Evolutionary conservation across 208 protist genomes (phyloP).

Genomic region (Acanthamoeba sp.): DNA sequence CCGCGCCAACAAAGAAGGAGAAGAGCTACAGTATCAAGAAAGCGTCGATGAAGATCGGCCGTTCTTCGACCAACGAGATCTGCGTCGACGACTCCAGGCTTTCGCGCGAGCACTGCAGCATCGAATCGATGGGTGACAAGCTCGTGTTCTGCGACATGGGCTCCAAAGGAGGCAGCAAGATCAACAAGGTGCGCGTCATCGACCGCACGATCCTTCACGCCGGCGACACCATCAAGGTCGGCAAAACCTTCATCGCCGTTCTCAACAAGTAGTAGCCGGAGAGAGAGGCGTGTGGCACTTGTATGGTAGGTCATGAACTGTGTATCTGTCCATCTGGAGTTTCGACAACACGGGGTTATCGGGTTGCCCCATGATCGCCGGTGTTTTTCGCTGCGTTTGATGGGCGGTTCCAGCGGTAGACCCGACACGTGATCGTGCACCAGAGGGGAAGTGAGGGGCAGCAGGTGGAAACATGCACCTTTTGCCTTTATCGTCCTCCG

Average conservation of each 20-base stretch:
- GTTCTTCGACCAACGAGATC: conserved; percentile 40
- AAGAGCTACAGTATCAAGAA: conserved; percentile 60
- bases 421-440: too few species aligned
- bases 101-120: conserved; percentile 51
- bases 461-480: too few species aligned
- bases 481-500: too few species aligned
- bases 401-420: too few species aligned
- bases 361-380: too few species aligned
- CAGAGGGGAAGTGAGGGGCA: too few species aligned
- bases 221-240: conserved; percentile 30
- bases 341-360: too few species aligned
- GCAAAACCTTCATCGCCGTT: not conserved
- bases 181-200: conserved; percentile 21
- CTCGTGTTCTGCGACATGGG: conserved; percentile 42
- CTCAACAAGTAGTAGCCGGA: conserved; percentile 15
- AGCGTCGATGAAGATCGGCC: not conserved
- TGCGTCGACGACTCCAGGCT: not conserved
- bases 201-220: not conserved
- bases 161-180: conserved; percentile 60
- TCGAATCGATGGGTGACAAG: not conserved
- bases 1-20: not conserved
- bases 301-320: not conserved
- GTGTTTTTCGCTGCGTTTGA: too few species aligned
- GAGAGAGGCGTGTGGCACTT: too few species aligned
- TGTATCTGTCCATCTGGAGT: not conserved